Base-by-base conservation (phyloP, 306 rosid species). In the Vigna radiata region DNA sequence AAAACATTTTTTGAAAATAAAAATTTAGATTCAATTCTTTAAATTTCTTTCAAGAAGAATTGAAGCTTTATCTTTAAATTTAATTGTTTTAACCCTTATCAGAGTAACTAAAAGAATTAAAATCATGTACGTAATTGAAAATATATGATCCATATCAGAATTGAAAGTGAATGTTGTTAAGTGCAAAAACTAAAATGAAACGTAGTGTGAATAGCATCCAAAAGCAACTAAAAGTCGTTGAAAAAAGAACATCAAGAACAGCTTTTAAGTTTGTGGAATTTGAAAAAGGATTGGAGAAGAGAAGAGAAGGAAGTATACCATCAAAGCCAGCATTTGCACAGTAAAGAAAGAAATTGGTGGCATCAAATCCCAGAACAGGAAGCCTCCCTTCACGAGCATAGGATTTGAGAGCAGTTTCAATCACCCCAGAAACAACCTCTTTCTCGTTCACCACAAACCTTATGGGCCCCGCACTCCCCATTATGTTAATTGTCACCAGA, bases 381-480 rank as follows among this genome's bases (percentile, higher is more conserved):
- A 94, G 87, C 9, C 98, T 90, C 19, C 94, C 98, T 86, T 94
- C 93, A 4, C 96, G 89, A 0, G 98, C 97, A 71, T 91, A 94
- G 6, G 86, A 87, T 82, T 94, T 94, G 53, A 94, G 82, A 16
- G 90, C 88, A 43, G 88, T 90, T 16, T 86, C 89, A 53, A 90
- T 94, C 14, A 94, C 94, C 2, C 80, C 86, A 18, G 94, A 90
- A 47, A 94, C 89, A 48, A 86, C 84, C 19, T 89, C 92, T 36
- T 85, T 75, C 85, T 91, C 91, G 31, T 76, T 85, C 41, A 90
- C 97, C 37, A 94, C 93, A 31, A 91, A 91, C 5, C 97, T 88
- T 81, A 94, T 78, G 16, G 97, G 98, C 16, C 98, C 98, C 6
- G 97, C 89, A 62, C 98, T 94, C 16, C 98, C 97, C 10, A 86